Evolutionary conservation across 805 yeast species (phyloP), one percentile per base, ranked within the genome.

Genomic region (Monosporozyma aerobia): DNA sequence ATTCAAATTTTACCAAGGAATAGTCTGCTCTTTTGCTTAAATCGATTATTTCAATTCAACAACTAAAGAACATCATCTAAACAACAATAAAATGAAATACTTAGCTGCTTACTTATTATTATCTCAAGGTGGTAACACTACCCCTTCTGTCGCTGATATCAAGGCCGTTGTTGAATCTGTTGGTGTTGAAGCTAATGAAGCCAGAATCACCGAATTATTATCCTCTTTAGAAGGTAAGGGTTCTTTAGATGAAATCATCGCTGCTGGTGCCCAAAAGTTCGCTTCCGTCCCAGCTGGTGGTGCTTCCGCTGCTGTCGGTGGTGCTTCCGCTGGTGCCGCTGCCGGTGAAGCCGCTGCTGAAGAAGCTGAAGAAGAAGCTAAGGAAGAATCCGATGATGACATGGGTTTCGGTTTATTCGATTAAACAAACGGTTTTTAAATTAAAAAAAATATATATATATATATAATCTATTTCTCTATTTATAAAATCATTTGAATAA

Each of bases 381-480:
- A 67, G 59, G 83, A 74, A 65, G 87, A 81, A 74, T 80, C 85
- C 60, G 89, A 83, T 71, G 90, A 82, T 69, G 95, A 85, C 77
- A 85, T 87, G 94, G 95, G 94, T 67, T 83, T 86, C 83, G 94
- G 94, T 79, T 81, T 87, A 77, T 87, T 87, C 80, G 95, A 86
- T 77, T 87, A 85, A 78, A 64, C 74, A 53, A 41, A 11, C n/a
- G n/a, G n/a, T n/a, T 44, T n/a, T 23, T 43, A 29, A 43, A 46
- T 47, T 44, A 19, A 23, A 25, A 23, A 43, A 40, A 22, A 49
- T 53, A 51, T 48, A 51, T 50, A 23, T 50, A 44, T 41, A 44
- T 50, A 22, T 19, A n/a, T 6, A 10, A 13, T 30, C 7, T 11
- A 23, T 27, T 5, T 37, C 27, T 43, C 16, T 37, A 39, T 19